Evolutionary conservation across 495 filamentous ascomycete genomes (phyloP), one percentile per base, ranked within the genome.

Genomic region (Penicillium arizonense): DNA sequence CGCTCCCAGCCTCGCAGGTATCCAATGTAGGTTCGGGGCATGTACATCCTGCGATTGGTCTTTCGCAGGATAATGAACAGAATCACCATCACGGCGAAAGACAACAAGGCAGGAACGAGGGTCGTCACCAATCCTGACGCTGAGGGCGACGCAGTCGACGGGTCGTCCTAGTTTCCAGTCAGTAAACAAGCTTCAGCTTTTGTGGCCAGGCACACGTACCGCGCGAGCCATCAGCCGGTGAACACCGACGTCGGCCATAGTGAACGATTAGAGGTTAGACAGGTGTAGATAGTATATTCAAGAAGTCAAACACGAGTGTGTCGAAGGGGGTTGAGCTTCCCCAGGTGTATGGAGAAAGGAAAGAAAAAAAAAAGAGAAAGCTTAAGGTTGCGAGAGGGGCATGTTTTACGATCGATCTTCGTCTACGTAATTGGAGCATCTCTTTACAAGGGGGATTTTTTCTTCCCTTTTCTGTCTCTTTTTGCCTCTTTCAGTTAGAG

Each of bases 11-110:
- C 73, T 35, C 79, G 79, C 57, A 96, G 65, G 51, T 77, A 86
- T 26, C 90, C 87, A 33, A 98, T 71, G 68, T 93, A 96, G 20
- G 90, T 92, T 70, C 93, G 81, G 3, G 94, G 94, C 44, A 88
- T 85, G 76, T 98, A 98, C 70, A 82, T 87, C 40, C 92, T 82
- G 50, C 77, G 81, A 44, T 93, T 77, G 40, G 75, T 86, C 53
- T 73, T 78, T 26, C 94, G 84, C 50, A 98, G 73, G 50, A 94
- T 65, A 44, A 96, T 68, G 78, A 97, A 98, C 42, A 89, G 59
- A 21, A 74, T 32, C 28, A 90, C 49, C 70, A 91, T 90, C 52
- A 86, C 63, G n/a, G 88, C 53, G 13, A 83, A 63, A 36, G 40
- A 24, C 32, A 64, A 40, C 40, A 63, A n/a, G 23, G 57, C 44